Base-by-base conservation (phyloP, 73 alveolate species). In the Urostyla sp. region DNA sequence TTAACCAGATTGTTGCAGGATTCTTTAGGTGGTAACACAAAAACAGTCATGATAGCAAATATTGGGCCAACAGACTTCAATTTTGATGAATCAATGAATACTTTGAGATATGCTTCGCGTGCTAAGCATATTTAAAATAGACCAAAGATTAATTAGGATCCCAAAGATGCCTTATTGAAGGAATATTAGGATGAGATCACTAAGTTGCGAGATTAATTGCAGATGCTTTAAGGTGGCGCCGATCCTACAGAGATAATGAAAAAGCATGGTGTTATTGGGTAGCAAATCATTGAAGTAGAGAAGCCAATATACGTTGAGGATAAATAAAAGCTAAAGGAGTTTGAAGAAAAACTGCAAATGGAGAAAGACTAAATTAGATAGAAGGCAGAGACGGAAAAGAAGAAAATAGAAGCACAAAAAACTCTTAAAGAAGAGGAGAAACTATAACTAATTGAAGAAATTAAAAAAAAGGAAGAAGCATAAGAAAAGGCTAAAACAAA, bases 51-150 rank as follows among this genome's bases (percentile, higher is more conserved):
- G 99, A 88, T 96, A 58, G 98, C 99, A 15, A 96, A 96, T 81
- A 87, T 96, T 18, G 99, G 99, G 0, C 99, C 99, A 43, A n/a
- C 98, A 54, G 99, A 96, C 81, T 96, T 90, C 83, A 96, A 96
- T 87, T 90, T 78, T 38, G 99, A 96, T 73, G 99, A 96, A 93
- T 95, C 99, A 10, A 72, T 96, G 53, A 94, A 95, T 18, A 96
- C 99, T 38, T 84, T 96, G 35, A 90, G 99, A 84, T 96, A 96
- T 88, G 99, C 99, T 0, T 93, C 90, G 56, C 75, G 99, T 55
- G 99, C 99, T 24, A 96, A 96, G 84, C 90, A 90, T 69, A 96
- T 96, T 38, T 76, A 96, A 92, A 96, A 96, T 75, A 95, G 85
- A 32, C 99, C 99, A 24, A 90, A 93, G 67, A 94, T 96, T 72